Evolutionary conservation across 305 asterid species (phyloP).

Genomic region (Ilex paraguariensis): DNA sequence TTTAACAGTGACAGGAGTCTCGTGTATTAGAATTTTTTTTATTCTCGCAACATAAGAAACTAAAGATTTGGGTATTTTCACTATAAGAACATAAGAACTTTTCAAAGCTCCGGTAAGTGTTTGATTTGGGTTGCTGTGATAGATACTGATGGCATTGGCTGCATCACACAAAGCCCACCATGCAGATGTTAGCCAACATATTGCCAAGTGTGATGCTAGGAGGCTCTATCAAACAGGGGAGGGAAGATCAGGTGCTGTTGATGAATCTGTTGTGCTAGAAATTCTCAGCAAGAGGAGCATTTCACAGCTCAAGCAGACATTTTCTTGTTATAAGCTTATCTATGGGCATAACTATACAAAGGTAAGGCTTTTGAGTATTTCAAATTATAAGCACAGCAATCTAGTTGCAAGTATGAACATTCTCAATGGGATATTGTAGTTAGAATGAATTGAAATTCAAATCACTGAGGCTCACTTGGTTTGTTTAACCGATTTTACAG

Average conservation of each 20-base stretch:
- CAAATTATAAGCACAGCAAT: neutral
- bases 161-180: conserved; percentile 77
- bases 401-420: too few relatives aligned
- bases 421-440: too few relatives aligned
- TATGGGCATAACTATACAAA: conserved; percentile 66
- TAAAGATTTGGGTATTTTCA: too few relatives aligned
- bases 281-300: conserved; percentile 75
- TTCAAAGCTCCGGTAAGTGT: neutral
- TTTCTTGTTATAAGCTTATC: conserved; percentile 49
- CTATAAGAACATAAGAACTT: too few relatives aligned
- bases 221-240: conserved; percentile 68
- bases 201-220: conserved; percentile 67
- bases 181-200: conserved; percentile 62
- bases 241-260: conserved; percentile 40
- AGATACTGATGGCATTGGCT: conserved; percentile 61
- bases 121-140: conserved; percentile 5
- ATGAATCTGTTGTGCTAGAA: conserved; percentile 61
- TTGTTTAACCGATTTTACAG: conserved; percentile 26
- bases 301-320: conserved; percentile 50
- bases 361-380: conserved; percentile 23
- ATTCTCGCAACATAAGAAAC: neutral
- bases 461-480: neutral
- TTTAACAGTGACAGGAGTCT: neutral
- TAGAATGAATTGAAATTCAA: too few relatives aligned
- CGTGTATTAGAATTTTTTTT: neutral